Evolutionary conservation across 148 eudicot genomes (phyloP).

Genomic region (Vaccinium vitisidaea): DNA sequence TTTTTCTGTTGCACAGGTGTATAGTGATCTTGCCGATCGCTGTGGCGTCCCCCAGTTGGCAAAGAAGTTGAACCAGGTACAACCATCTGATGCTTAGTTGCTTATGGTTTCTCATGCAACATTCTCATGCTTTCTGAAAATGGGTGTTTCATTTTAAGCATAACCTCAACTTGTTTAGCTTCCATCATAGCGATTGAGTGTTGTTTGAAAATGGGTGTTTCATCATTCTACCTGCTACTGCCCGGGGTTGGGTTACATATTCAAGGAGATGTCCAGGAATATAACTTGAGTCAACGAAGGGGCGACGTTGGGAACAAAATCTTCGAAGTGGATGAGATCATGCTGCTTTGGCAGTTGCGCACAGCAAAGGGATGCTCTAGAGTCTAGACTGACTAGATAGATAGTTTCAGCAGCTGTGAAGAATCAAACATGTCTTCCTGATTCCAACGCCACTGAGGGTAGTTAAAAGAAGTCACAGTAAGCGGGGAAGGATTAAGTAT

Average conservation of each 20-base stretch:
- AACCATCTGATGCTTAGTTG: constrained; percentile 1
- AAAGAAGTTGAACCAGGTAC: constrained; percentile 94
- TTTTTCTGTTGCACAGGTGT: constrained; percentile 52
- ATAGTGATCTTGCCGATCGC: constrained; percentile 88
- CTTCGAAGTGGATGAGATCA: background rate
- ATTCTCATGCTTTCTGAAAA: background rate
- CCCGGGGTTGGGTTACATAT: background rate
- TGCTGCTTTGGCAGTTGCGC: background rate
- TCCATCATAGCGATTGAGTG: too few relatives aligned
- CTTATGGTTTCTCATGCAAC: constrained; percentile 11
- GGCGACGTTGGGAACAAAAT: background rate
- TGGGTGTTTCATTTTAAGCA: background rate
- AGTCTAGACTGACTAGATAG: background rate
- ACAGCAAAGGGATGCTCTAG: background rate
- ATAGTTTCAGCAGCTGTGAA: background rate
- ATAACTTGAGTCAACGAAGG: background rate
- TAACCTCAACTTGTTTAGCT: background rate
- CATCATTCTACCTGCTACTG: background rate
- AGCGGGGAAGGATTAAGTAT: background rate
- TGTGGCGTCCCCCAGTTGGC: constrained; percentile 95
- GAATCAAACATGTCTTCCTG: background rate
- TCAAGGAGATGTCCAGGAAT: too few relatives aligned
- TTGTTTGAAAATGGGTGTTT: background rate
- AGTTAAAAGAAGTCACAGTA: background rate
- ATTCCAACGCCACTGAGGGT: background rate